These are phyloP conservation scores for Cercospora zeina DNA, from an alignment of 2,329 filamentous ascomycete genomes.

Conservation along the genomic window DNA sequence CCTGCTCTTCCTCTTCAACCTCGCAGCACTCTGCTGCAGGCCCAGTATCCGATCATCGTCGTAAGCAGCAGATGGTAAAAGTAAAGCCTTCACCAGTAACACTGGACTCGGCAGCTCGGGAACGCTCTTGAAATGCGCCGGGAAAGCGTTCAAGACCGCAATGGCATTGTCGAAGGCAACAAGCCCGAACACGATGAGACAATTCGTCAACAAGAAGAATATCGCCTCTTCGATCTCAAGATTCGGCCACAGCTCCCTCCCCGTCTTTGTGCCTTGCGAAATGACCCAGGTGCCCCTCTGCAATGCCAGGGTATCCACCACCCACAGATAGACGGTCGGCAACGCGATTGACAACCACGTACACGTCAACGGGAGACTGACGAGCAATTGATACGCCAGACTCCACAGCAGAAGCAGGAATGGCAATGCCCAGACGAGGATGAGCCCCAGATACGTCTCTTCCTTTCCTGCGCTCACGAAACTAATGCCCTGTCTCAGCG, in stretches of 20 bases:
- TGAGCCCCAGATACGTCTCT: constrained; percentile 68
- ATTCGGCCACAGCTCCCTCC: constrained; percentile 61
- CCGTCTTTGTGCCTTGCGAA: constrained; percentile 65
- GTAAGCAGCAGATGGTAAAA: constrained; percentile 53
- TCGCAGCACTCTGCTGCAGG: constrained; percentile 59
- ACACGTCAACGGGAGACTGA: constrained; percentile 59
- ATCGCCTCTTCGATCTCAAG: constrained; percentile 72
- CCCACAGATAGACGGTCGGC: constrained; percentile 70
- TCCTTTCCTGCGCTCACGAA: constrained; percentile 51
- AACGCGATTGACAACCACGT: constrained; percentile 61
- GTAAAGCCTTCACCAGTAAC: constrained; percentile 56
- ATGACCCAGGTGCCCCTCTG: constrained; percentile 72
- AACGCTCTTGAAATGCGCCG: constrained; percentile 55
- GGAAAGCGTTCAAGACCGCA: constrained; percentile 65
- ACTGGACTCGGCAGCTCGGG: constrained; percentile 53
- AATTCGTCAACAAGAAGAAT: constrained; percentile 72
- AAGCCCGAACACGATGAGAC: constrained; percentile 67
- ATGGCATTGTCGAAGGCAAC: constrained; percentile 69
- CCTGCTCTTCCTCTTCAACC: constrained; percentile 64
- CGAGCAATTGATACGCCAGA: constrained; percentile 63
- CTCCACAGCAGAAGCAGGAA: constrained; percentile 65
- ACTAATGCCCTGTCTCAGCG: constrained; percentile 49
- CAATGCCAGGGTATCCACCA: constrained; percentile 68
- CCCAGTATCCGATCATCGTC: constrained; percentile 60
- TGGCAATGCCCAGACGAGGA: constrained; percentile 67